Percentiles rank a stretch among this genome's conserved stretches.
phyloP scores from a whole-genome alignment of 2,329 filamentous ascomycete species.

The Aciculosporium take region DNA sequence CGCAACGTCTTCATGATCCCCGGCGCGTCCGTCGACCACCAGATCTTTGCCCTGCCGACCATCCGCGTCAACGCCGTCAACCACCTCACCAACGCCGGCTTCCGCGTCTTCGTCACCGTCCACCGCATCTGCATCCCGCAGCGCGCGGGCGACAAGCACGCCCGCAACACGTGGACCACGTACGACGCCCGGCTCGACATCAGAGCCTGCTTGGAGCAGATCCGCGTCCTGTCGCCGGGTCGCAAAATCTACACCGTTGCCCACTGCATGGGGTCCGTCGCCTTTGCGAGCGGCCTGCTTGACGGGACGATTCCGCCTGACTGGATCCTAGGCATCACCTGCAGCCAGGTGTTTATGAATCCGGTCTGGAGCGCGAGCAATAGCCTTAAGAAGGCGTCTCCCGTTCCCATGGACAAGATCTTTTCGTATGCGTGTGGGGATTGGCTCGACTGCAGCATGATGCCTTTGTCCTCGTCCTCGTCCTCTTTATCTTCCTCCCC shows the following conservation, averaged over 20 bases:
- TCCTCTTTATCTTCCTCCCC: too few relatives aligned
- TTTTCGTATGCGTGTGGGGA: conserved; percentile 35
- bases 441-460: conserved; percentile 37
- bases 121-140: conserved; percentile 43
- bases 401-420: conserved; percentile 32
- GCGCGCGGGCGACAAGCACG: conserved; percentile 29
- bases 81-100: conserved; percentile 46
- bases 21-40: conserved; percentile 47
- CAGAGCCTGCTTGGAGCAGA: conserved; percentile 37
- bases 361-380: conserved; percentile 43
- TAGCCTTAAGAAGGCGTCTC: conserved; percentile 38
- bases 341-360: conserved; percentile 50
- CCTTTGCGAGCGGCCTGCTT: conserved; percentile 42
- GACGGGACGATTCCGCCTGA: conserved; percentile 42
- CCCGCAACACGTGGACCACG: conserved; percentile 39
- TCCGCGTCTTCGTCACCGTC: conserved; percentile 43
- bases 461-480: too few relatives aligned
- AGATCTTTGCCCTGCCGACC: conserved; percentile 47
- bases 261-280: conserved; percentile 51
- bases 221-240: conserved; percentile 26
- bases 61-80: conserved; percentile 50
- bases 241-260: conserved; percentile 40
- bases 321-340: conserved; percentile 45
- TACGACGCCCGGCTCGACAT: conserved; percentile 47
- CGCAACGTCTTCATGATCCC: conserved; percentile 47